phyloP scores from a whole-genome alignment of 805 yeast genomes.

The Brettanomyces sp. region DNA sequence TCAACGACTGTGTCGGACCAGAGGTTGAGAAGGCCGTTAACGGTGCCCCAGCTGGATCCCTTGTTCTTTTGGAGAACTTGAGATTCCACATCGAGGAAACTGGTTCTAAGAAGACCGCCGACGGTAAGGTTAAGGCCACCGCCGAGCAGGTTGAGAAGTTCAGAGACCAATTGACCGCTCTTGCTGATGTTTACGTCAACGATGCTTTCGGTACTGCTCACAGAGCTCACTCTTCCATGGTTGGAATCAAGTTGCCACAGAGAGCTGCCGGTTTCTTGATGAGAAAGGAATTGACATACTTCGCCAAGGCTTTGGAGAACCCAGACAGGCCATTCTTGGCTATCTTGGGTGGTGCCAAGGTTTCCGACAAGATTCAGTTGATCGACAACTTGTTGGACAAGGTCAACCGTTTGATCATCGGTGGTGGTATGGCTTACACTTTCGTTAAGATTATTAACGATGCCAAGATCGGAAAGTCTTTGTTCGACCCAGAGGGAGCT shows the following conservation, averaged over 20 bases:
- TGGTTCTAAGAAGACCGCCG: conserved; percentile 73
- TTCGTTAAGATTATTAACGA: conserved; percentile 88
- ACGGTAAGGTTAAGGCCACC: conserved; percentile 89
- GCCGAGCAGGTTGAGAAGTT: conserved; percentile 74
- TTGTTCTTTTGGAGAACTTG: conserved; percentile 90
- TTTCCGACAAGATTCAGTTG: conserved; percentile 96
- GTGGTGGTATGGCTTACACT: conserved; percentile 99
- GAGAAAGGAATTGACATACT: conserved; percentile 94
- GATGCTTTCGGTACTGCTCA: conserved; percentile 99
- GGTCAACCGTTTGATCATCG: conserved; percentile 88
- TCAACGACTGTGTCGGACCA: conserved; percentile 85
- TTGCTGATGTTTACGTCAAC: conserved; percentile 95
- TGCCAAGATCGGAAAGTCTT: conserved; percentile 84
- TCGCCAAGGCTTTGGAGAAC: conserved; percentile 96
- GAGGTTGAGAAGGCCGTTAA: conserved; percentile 78
- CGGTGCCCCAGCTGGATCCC: conserved; percentile 66
- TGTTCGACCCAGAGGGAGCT: conserved; percentile 91
- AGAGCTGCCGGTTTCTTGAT: conserved; percentile 98
- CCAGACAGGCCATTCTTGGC: conserved; percentile 98
- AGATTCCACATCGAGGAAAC: conserved; percentile 99
- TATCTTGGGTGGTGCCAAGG: conserved; percentile 99
- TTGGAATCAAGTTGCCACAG: conserved; percentile 90
- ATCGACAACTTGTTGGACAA: conserved; percentile 95
- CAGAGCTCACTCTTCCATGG: conserved; percentile 99
- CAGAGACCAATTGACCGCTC: conserved; percentile 81